A percentile compares a stretch with the other conserved stretches of the same genome.
Evolutionary conservation across 257 asterid genomes (phyloP).

Genomic region (Plantago major): DNA sequence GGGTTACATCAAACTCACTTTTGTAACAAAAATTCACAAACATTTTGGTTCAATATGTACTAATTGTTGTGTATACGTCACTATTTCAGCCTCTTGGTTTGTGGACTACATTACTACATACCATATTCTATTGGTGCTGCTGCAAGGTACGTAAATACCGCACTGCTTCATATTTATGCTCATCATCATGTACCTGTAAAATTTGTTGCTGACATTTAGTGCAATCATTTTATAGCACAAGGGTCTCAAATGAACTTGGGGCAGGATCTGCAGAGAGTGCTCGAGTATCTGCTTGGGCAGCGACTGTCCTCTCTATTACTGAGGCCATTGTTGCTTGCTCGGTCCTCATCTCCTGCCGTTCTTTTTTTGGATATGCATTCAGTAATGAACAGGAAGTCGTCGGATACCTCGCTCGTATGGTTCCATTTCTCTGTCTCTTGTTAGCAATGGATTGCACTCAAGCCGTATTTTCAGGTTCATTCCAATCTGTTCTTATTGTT

Average conservation of each 20-base stretch:
- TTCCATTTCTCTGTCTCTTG: conserved; percentile 40
- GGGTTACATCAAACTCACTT: neutral
- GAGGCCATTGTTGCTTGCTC: conserved; percentile 38
- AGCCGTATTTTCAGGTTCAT: conserved; percentile 47
- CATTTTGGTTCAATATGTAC: neutral
- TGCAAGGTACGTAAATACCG: conserved; percentile 38
- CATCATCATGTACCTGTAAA: neutral
- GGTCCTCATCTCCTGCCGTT: conserved; percentile 33
- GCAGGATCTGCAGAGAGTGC: conserved; percentile 45
- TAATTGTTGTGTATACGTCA: conserved; percentile 6
- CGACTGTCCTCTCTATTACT: conserved; percentile 28
- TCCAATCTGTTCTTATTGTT: neutral
- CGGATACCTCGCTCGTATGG: conserved; percentile 27
- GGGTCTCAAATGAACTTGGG: conserved; percentile 58
- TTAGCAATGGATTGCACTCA: conserved; percentile 40
- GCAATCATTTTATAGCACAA: conserved; percentile 28
- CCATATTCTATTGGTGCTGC: conserved; percentile 64
- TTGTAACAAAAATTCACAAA: neutral
- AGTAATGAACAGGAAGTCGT: conserved; percentile 42
- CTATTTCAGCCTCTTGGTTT: conserved; percentile 41
- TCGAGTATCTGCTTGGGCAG: conserved; percentile 39
- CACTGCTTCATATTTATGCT: neutral
- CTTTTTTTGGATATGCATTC: conserved; percentile 43
- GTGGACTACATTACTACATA: conserved; percentile 44
- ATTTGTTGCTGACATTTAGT: too few species aligned